Evolutionary conservation across 371 early-diverging fungal species (phyloP).

Genomic region (Lichtheimia ramosa): DNA sequence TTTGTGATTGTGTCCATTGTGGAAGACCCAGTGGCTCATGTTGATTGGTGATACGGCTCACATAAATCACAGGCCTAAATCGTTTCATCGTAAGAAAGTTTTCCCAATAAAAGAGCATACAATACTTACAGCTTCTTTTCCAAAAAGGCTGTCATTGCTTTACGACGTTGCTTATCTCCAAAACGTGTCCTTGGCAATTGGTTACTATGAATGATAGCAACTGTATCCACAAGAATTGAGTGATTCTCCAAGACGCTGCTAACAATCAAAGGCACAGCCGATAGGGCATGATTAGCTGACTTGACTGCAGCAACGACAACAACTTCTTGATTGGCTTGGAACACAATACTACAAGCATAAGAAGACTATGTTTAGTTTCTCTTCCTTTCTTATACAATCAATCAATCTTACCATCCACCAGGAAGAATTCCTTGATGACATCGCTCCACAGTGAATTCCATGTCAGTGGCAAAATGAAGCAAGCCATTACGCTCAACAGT

Average conservation of each 20-base stretch:
- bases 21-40: slow-evolving; percentile 31
- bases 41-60: slow-evolving; percentile 44
- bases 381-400: neutral
- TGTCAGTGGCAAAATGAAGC: slow-evolving; percentile 71
- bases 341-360: slow-evolving; percentile 36
- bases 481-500: slow-evolving; percentile 73
- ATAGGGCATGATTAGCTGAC: slow-evolving; percentile 46
- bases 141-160: slow-evolving; percentile 30
- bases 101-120: neutral
- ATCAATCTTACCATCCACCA: slow-evolving; percentile 42
- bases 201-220: slow-evolving; percentile 65
- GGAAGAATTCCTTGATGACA: slow-evolving; percentile 54
- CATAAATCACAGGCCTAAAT: slow-evolving; percentile 35
- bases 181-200: slow-evolving; percentile 61
- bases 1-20: slow-evolving; percentile 36
- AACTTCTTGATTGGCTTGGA: slow-evolving; percentile 52
- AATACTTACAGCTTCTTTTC: slow-evolving; percentile 35
- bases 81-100: neutral
- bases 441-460: slow-evolving; percentile 73
- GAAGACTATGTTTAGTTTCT: neutral
- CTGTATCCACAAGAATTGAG: slow-evolving; percentile 70
- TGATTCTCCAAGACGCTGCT: slow-evolving; percentile 73
- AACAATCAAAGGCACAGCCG: slow-evolving; percentile 61
- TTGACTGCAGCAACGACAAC: slow-evolving; percentile 56
- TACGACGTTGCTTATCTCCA: slow-evolving; percentile 62